Percentiles rank a stretch among this genome's conserved stretches.
These are phyloP conservation scores for Suillus variegatus DNA, from an alignment of 768 basidiomycete species.

Conservation along the genomic window DNA sequence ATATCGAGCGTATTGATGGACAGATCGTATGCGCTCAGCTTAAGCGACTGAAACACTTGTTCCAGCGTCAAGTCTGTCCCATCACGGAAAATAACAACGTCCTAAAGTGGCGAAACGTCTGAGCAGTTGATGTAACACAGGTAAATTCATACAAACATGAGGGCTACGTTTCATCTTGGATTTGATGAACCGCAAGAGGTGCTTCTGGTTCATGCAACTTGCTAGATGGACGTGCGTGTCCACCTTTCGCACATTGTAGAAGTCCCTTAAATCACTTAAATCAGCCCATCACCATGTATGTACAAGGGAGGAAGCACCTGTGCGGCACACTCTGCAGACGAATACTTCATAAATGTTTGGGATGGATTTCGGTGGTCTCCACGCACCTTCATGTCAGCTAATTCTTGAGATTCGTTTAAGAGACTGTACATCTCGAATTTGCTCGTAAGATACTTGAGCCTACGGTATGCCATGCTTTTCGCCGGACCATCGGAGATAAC, in stretches of 20 bases:
- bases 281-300: constrained; percentile 7
- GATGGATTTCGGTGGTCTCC: neutral
- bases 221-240: constrained; percentile 99
- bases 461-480: constrained; percentile 91
- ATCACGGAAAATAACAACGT: constrained; percentile 95
- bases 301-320: constrained; percentile 20
- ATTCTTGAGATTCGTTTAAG: constrained; percentile 90
- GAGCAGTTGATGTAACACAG: neutral
- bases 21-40: constrained; percentile 94
- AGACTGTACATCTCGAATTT: constrained; percentile 94
- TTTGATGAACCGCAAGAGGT: constrained; percentile 97
- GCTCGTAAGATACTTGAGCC: constrained; percentile 87
- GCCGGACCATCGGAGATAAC: constrained; percentile 96
- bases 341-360: neutral
- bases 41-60: constrained; percentile 95
- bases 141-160: constrained; percentile 46
- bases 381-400: constrained; percentile 94
- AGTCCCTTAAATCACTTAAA: constrained; percentile 63
- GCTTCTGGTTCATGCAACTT: constrained; percentile 99
- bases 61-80: constrained; percentile 83
- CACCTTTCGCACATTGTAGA: constrained; percentile 97
- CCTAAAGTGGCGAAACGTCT: constrained; percentile 48
- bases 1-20: constrained; percentile 99
- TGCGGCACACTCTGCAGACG: constrained; percentile 30
- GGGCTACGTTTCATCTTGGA: constrained; percentile 94